Evolutionary conservation across 352 stramenopile species (phyloP), one percentile per base, ranked within the genome.

Genomic region (Pythium periplocum): DNA sequence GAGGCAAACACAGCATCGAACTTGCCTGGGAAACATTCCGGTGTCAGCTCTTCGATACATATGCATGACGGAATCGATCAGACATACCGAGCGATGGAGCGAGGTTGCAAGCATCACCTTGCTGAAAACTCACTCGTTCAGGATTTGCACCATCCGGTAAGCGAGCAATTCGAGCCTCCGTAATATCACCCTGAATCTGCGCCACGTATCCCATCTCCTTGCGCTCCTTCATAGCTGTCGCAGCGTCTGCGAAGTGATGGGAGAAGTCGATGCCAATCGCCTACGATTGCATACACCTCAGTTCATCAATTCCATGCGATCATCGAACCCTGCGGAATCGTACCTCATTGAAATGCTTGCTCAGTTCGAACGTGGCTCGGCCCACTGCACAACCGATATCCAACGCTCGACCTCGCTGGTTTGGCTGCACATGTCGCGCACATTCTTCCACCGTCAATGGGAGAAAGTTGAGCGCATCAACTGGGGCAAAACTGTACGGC

Each of bases 1-100:
- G 89, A 95, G 45, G 96, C 93, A 55, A 98, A 88, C 10, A 98
- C 80, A 32, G 78, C 89, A 68, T 99, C 95, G 61, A 98, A 99
- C 35, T 80, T 87, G 45, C 89, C 87, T 68, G 51, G n/a, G 7
- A 38, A 26, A 26, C 17, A 26, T 26, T 26, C 17, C 17, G 17
- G 17, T 26, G 17, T 26, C 17, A 26, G 17, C 17, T 26, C 17
- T 26, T 26, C 17, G 17, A 26, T 26, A 26, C 17, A 26, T 26
- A 26, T 26, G 17, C 17, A 26, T 26, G 17, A 26, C 17, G 17
- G 17, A 26, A 26, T 34, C 59, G 96, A 96, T 38, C 3, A 37
- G 17, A 40, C 38, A 53, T 81, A 68, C 86, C 86, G 30, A 93
- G 64, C 12, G 73, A 75, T 5, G 59, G 48, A 3, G 67, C 78